Conservation (phyloP, 2,329 filamentous ascomycete genomes). For the Chaetomiaceae sp. region DNA sequence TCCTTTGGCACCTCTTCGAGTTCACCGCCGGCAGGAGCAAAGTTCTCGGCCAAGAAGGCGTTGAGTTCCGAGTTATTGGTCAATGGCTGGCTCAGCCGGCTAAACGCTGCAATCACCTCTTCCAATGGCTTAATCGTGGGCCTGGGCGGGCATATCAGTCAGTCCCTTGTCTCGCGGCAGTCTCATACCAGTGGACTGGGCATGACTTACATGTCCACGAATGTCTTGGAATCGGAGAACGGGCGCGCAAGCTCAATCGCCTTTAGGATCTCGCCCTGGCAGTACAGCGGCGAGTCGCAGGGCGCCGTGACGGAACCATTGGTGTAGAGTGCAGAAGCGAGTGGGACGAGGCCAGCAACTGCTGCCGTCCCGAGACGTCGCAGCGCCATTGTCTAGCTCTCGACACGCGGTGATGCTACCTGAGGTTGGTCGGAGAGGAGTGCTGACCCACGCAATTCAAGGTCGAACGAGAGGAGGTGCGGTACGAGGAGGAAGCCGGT, state of each 20-base stretch:
- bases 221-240: conserved; percentile 66
- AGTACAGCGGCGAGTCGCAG: conserved; percentile 65
- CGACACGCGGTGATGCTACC: neutral
- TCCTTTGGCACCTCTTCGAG: conserved; percentile 49
- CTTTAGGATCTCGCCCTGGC: conserved; percentile 59
- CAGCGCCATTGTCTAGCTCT: conserved; percentile 11
- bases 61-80: conserved; percentile 59
- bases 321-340: conserved; percentile 47
- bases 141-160: conserved; percentile 33
- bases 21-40: conserved; percentile 60
- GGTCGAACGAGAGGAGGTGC: neutral
- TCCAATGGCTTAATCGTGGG: conserved; percentile 56
- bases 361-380: conserved; percentile 25
- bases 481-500: neutral
- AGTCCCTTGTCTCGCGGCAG: conserved; percentile 15
- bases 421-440: neutral
- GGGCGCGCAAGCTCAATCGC: conserved; percentile 60
- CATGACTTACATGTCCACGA: conserved; percentile 59
- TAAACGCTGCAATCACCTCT: conserved; percentile 59
- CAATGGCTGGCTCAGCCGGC: conserved; percentile 55
- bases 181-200: neutral
- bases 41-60: conserved; percentile 58
- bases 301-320: conserved; percentile 59
- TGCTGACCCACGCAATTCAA: neutral
- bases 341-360: conserved; percentile 28